phyloP scores from a whole-genome alignment of 129 eudicot species.

The Escallonia rubra region DNA sequence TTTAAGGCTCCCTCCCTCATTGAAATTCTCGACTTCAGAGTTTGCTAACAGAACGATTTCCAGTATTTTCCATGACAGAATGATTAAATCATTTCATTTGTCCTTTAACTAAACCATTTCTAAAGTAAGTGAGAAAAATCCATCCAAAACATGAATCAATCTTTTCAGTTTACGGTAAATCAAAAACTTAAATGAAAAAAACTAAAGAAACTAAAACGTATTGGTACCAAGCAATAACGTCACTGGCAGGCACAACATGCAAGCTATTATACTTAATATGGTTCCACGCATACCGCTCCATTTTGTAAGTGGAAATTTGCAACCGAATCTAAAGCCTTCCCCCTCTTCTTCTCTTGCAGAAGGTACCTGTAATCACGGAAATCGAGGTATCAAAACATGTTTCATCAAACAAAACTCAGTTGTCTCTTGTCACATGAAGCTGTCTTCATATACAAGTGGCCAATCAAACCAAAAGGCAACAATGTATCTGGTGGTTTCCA shows the following conservation, averaged over 20 bases:
- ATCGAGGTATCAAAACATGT: background rate
- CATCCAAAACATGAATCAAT: too few species aligned
- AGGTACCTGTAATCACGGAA: slow-evolving; percentile 56
- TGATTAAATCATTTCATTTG: too few species aligned
- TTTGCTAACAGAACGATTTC: too few species aligned
- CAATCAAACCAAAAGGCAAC: slow-evolving; percentile 2
- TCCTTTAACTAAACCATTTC: too few species aligned
- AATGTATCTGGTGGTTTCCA: slow-evolving; percentile 1
- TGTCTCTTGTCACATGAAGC: background rate
- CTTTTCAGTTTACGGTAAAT: too few species aligned
- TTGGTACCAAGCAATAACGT: background rate
- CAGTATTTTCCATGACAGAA: too few species aligned
- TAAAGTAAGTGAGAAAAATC: too few species aligned
- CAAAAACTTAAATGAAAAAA: too few species aligned
- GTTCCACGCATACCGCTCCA: slow-evolving; percentile 71
- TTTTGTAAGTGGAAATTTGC: slow-evolving; percentile 97
- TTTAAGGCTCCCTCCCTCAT: too few species aligned
- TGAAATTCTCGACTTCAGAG: too few species aligned
- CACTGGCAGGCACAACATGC: background rate
- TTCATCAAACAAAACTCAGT: background rate
- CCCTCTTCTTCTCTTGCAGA: slow-evolving; percentile 85
- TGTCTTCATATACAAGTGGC: slow-evolving; percentile 7
- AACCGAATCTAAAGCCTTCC: slow-evolving; percentile 92
- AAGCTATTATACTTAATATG: background rate
- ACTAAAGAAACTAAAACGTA: background rate